phyloP scores from a whole-genome alignment of 2,329 filamentous ascomycete species.

The Cercospora beticola region DNA sequence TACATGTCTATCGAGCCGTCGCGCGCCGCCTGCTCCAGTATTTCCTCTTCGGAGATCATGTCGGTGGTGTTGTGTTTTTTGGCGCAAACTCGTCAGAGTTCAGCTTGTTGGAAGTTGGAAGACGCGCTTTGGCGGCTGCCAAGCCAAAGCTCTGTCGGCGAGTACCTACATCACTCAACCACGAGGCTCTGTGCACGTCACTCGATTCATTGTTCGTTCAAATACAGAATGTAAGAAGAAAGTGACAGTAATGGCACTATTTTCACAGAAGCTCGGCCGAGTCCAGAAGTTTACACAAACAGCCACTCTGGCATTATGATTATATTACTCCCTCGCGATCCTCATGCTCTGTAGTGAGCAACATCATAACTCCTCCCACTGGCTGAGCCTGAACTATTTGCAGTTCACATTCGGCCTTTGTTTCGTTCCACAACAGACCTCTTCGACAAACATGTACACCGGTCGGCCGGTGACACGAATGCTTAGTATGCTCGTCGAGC shows the following conservation, averaged over 20 bases:
- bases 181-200: not conserved
- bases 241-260: not conserved
- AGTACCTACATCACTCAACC: not conserved
- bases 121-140: constrained; percentile 3
- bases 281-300: not conserved
- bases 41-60: constrained; percentile 46
- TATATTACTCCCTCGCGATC: not conserved
- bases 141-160: not conserved
- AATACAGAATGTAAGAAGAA: not conserved
- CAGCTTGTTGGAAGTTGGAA: constrained; percentile 4
- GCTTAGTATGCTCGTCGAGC: not conserved
- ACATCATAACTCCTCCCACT: not conserved
- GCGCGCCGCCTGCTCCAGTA: constrained; percentile 57
- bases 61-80: constrained; percentile 12
- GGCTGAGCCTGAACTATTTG: not conserved
- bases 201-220: not conserved
- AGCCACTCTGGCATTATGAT: not conserved
- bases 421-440: not conserved
- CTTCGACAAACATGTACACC: not conserved
- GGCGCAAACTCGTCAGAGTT: constrained; percentile 26
- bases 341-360: not conserved
- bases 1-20: constrained; percentile 61
- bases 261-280: not conserved
- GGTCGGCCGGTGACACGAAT: not conserved
- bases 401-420: not conserved